Evolutionary conservation across 768 basidiomycete species (phyloP), one percentile per base, ranked within the genome.

Genomic region (Pulveroboletus sp.): DNA sequence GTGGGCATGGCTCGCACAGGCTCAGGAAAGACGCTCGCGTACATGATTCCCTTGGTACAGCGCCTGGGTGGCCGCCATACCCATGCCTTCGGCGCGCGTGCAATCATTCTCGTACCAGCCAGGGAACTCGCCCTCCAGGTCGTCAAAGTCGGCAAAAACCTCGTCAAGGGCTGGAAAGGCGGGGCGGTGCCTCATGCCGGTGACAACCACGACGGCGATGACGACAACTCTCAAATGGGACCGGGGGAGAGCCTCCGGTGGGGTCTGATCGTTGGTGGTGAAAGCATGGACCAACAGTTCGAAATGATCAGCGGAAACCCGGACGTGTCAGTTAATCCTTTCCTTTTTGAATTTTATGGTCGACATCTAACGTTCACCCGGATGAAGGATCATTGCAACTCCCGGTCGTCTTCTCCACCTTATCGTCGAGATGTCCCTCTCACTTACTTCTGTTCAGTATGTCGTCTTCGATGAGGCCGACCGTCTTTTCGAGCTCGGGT

Each of bases 1-100:
- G 92, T 98, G 13, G 95, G 92, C 37, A 99, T 98, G 96, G 95
- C 96, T 33, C 81, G 96, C 33, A 99, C 96, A 5, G 96, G 96
- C 37, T 96, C 93, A 2, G 96, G 96, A 52, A 98, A 98, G 72
- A 94, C 94, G 9, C 80, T 99, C 32, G 95, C 95, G 17, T 99
- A 94, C 66, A 82, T 98, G 77, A 73, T 98, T 24, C 96, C 96
- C 43, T 78, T 99, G 14, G 75, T 96, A 0, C 89, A 94, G 50
- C 79, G 91, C 40, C 79, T 99, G 8, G 82, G 86, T 6, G 89
- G 90, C 8, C 74, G 83, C 32, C 93, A 96, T 64, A 77, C 83
- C 1, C 78, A 83, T 10, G 72, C 81, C 0, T 93, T 93, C 57
- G 93, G 93, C 35, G 84, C 90, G 6, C 78, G 93, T 24, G 91